Percentiles rank a stretch among this genome's conserved stretches.
These are phyloP conservation scores for Astraeus odoratus DNA, from an alignment of 768 basidiomycete species.

Conservation along the genomic window DNA sequence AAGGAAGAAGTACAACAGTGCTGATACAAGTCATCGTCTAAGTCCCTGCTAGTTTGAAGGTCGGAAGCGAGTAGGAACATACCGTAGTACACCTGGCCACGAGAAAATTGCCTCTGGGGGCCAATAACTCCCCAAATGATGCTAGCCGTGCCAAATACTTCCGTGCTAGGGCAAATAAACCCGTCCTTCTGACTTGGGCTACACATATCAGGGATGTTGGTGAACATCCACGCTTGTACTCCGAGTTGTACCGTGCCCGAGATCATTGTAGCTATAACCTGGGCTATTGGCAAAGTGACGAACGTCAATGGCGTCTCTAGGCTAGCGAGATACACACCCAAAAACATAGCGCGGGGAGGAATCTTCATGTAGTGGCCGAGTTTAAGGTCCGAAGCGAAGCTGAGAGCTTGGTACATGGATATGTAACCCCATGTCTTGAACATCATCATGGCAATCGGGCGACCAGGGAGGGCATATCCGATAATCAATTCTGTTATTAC, in stretches of 20 bases:
- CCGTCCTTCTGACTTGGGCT: slow-evolving; percentile 21
- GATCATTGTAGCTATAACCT: slow-evolving; percentile 55
- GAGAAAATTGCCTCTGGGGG: slow-evolving; percentile 60
- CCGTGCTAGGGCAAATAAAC: slow-evolving; percentile 64
- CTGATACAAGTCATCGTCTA: not conserved
- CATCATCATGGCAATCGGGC: slow-evolving; percentile 74
- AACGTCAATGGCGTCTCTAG: not conserved
- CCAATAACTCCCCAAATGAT: slow-evolving; percentile 84
- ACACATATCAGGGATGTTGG: slow-evolving; percentile 33
- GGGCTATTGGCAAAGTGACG: slow-evolving; percentile 18
- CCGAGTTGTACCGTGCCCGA: slow-evolving; percentile 63
- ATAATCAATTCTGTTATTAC: slow-evolving; percentile 72
- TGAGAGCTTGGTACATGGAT: slow-evolving; percentile 57
- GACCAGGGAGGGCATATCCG: slow-evolving; percentile 50
- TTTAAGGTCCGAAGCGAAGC: slow-evolving; percentile 70
- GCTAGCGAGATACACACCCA: slow-evolving; percentile 23
- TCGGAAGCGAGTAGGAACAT: not conserved
- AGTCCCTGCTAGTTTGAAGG: no score
- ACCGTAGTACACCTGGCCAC: slow-evolving; percentile 54
- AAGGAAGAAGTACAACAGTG: slow-evolving; percentile 72
- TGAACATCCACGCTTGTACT: slow-evolving; percentile 58
- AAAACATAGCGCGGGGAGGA: slow-evolving; percentile 63
- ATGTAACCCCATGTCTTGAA: slow-evolving; percentile 69
- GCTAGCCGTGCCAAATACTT: slow-evolving; percentile 74
- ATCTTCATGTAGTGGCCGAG: slow-evolving; percentile 72